A percentile compares a stretch with the other conserved stretches of the same genome.
Evolutionary conservation across 371 early-diverging fungal species (phyloP).

Genomic region (Haplosporangium sp.): DNA sequence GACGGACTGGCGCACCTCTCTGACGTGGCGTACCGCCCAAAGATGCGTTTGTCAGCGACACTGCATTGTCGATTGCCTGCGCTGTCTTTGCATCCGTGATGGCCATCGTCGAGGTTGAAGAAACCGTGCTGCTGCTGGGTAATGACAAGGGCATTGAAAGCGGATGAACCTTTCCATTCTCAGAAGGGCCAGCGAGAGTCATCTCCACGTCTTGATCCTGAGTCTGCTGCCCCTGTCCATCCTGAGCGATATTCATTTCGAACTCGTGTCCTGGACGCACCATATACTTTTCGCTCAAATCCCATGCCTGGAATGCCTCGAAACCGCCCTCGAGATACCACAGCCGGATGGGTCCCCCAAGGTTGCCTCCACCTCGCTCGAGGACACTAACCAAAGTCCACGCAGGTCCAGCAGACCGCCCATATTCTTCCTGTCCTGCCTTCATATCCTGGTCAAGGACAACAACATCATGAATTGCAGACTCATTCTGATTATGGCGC

Average conservation of each 20-base stretch:
- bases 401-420: conserved; percentile 61
- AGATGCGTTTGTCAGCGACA: conserved; percentile 47
- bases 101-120: conserved; percentile 8
- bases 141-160: conserved; percentile 22
- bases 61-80: conserved; percentile 42
- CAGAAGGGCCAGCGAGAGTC: conserved; percentile 9
- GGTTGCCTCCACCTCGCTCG: conserved; percentile 55
- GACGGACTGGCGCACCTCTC: conserved; percentile 24
- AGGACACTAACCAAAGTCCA: conserved; percentile 72
- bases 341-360: conserved; percentile 38
- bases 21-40: conserved; percentile 27
- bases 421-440: conserved; percentile 52
- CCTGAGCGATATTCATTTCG: conserved; percentile 6
- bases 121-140: conserved; percentile 14
- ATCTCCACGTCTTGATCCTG: conserved; percentile 13
- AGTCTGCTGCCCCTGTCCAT: conserved; percentile 3
- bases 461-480: conserved; percentile 45
- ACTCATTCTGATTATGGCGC: conserved; percentile 22
- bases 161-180: conserved; percentile 10
- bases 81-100: conserved; percentile 33
- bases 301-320: conserved; percentile 59
- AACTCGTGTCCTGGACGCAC: conserved; percentile 18
- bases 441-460: conserved; percentile 71
- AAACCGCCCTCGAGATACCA: conserved; percentile 64
- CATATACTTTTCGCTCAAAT: conserved; percentile 35